Base-by-base conservation (phyloP, 768 basidiomycete species). In the Gloeopeniophorella convolvens region DNA sequence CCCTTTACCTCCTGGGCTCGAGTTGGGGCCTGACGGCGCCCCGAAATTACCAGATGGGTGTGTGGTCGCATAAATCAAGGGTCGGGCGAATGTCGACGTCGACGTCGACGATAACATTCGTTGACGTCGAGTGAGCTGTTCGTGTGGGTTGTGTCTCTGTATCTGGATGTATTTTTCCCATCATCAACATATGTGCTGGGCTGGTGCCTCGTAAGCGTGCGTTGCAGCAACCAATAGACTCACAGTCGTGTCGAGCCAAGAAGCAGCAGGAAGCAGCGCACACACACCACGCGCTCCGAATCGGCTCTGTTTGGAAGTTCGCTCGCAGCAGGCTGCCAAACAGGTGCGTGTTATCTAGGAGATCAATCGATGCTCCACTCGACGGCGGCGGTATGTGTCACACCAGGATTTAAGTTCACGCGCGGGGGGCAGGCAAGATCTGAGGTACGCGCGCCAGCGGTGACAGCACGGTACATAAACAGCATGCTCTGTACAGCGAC, bases 1-100 rank as follows among this genome's bases (percentile, higher is more conserved):
- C 1, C 77, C 81, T 0, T 70, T 92, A 41, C 90, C 90, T 0
- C 76, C 85, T 2, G 87, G 85, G n/a, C 66, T 79, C 24, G 71
- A 67, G 6, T 55, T 82, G 21, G 79, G 77, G 0, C 40, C 70
- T 1, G 82, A 85, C 42, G 82, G 81, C 11, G 61, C 73, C 51
- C 79, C 77, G 4, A 63, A 73, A 33, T 42, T 79, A 13, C 72
- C 75, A 1, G 70, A 71, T 1, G 62, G 60, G 11, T 70, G 72
- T 48, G 57, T 60, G 23, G 65, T 71, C 10, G 35, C 24, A 15
- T 58, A 48, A 55, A 28, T n/a, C n/a, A n/a, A 15, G 4, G 9
- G 15, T 10, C 11, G 16, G 8, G 48, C 34, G 21, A 31, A 36
- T 35, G 27, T 33, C 23, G 13, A 40, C 24, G 16, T 30, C 21